Conservation (phyloP, 78 protist species). For the Cavenderia fasciculata region DNA sequence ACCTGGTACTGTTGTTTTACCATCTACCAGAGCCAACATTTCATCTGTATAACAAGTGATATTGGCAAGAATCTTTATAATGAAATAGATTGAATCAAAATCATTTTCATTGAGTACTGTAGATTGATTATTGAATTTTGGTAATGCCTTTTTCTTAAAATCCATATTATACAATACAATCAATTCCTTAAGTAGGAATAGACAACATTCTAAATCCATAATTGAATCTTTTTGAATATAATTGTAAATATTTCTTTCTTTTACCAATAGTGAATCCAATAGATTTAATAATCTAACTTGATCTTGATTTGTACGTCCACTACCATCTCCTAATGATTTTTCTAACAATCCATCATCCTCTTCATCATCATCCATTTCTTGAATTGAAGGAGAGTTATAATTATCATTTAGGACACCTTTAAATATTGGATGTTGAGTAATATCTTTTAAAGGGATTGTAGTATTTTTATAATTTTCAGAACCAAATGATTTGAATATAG, state of each 20-base stretch:
- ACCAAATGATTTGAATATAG: not conserved
- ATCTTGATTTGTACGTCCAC: slow-evolving; percentile 5
- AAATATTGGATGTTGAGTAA: slow-evolving; percentile 2
- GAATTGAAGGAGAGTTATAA: not conserved
- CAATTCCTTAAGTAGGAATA: slow-evolving; percentile 24
- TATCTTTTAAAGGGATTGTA: not conserved
- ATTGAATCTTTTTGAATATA: slow-evolving; percentile 27
- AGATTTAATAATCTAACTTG: slow-evolving; percentile 36
- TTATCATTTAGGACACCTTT: not conserved
- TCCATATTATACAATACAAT: slow-evolving; percentile 47
- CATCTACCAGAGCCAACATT: not conserved
- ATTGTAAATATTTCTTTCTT: slow-evolving; percentile 33
- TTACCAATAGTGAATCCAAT: slow-evolving; percentile 29
- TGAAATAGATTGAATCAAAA: slow-evolving; percentile 36
- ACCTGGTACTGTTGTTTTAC: not conserved
- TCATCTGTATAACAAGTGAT: slow-evolving; percentile 59
- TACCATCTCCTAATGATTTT: not conserved
- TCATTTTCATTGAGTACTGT: slow-evolving; percentile 7
- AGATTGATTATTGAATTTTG: not conserved
- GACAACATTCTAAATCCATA: slow-evolving; percentile 17
- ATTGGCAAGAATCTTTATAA: slow-evolving; percentile 59
- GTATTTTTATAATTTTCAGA: not conserved
- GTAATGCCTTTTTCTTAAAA: not conserved
- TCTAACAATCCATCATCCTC: not conserved
- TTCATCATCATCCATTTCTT: not conserved